Percentiles rank a stretch among this genome's conserved stretches.
phyloP scores from a whole-genome alignment of 2,329 filamentous ascomycete genomes.

The Rhinocladiella similis region DNA sequence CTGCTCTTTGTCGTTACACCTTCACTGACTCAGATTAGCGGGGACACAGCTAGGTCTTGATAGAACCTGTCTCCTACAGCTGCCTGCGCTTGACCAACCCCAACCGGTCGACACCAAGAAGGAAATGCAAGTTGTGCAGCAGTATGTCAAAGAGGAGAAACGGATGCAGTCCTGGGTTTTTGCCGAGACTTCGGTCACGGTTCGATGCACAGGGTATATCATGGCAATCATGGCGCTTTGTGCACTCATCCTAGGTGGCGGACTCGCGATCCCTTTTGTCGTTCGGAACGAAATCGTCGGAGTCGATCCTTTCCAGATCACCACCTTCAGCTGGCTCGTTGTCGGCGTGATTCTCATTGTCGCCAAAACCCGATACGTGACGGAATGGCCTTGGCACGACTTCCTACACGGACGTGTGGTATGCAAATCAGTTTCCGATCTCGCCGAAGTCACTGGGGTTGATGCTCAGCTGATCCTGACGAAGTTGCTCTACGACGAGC shows the following conservation, averaged over 20 bases:
- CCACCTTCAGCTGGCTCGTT: slow-evolving; percentile 31
- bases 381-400: slow-evolving; percentile 34
- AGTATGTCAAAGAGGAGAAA: neutral
- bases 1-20: too few species aligned
- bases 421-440: slow-evolving; percentile 32
- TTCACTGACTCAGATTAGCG: too few species aligned
- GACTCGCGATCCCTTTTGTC: slow-evolving; percentile 31
- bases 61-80: too few species aligned
- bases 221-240: neutral
- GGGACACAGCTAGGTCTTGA: too few species aligned
- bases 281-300: slow-evolving; percentile 31
- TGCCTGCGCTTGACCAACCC: too few species aligned
- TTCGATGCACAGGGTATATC: slow-evolving; percentile 3
- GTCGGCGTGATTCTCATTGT: slow-evolving; percentile 33
- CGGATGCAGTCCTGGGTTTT: neutral
- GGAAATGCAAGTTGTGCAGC: neutral
- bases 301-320: slow-evolving; percentile 37
- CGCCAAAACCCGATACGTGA: slow-evolving; percentile 29
- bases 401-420: slow-evolving; percentile 32
- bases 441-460: slow-evolving; percentile 28
- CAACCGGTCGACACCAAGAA: neutral
- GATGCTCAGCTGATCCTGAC: slow-evolving; percentile 31
- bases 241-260: slow-evolving; percentile 26
- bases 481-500: slow-evolving; percentile 31
- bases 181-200: neutral